Evolutionary conservation across 345 rosid species (phyloP).

Genomic region (Euphorbia tirucalli): DNA sequence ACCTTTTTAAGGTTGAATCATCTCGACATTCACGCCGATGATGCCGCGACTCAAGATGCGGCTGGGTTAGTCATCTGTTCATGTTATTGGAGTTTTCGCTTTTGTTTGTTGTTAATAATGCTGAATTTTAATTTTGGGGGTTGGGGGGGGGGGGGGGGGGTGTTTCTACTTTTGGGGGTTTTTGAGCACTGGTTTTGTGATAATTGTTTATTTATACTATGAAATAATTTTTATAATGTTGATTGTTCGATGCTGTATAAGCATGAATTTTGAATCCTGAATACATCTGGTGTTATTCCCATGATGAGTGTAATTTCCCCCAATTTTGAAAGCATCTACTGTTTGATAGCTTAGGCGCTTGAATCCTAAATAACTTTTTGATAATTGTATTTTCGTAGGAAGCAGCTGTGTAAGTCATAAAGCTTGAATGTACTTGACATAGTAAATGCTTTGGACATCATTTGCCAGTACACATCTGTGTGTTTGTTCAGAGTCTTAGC

Average conservation of each 20-base stretch:
- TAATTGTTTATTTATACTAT: background rate
- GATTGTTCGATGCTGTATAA: background rate
- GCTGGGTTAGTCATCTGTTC: constrained; percentile 43
- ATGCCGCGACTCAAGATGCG: constrained; percentile 80
- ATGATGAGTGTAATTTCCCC: background rate
- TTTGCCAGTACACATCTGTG: background rate
- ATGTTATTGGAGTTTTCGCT: constrained; percentile 7
- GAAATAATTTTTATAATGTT: background rate
- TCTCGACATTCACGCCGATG: constrained; percentile 90
- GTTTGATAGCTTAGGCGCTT: background rate
- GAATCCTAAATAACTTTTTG: background rate
- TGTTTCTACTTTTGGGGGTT: constrained; percentile 21
- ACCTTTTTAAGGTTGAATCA: constrained; percentile 60
- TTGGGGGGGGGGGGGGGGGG: constrained; percentile 12
- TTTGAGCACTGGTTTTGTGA: constrained; percentile 3
- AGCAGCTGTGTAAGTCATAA: background rate
- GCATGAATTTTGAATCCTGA: background rate
- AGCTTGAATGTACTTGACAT: background rate
- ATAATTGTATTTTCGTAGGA: background rate
- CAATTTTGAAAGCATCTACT: background rate
- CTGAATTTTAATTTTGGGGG: constrained; percentile 18
- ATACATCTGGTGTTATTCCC: background rate
- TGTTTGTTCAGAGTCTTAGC: background rate
- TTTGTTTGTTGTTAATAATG: constrained; percentile 8
- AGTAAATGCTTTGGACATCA: background rate